phyloP scores from a whole-genome alignment of 2,329 filamentous ascomycete species.

The Trichoderma aggressivum region DNA sequence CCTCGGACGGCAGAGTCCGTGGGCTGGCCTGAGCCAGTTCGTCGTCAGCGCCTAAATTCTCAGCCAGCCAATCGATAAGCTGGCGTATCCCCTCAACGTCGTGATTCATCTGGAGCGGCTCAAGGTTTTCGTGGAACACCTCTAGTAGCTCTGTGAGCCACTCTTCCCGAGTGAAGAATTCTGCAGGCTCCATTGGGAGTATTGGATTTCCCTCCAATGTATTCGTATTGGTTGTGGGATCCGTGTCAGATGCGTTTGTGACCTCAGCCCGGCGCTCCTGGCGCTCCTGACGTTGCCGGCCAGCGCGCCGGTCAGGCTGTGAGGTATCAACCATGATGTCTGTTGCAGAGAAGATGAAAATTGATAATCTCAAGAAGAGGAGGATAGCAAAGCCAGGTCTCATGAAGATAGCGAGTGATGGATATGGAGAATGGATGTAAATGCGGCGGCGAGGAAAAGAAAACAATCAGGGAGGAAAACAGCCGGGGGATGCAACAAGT shows the following conservation, averaged over 20 bases:
- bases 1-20: too few relatives aligned
- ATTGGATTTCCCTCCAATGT: background rate
- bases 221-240: background rate
- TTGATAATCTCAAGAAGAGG: background rate
- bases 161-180: too few relatives aligned
- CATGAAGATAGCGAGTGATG: background rate
- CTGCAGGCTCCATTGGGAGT: too few relatives aligned
- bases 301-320: background rate
- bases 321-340: background rate
- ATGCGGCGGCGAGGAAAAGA: background rate
- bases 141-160: too few relatives aligned
- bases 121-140: too few relatives aligned
- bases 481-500: background rate
- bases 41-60: too few relatives aligned
- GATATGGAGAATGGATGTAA: background rate
- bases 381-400: background rate
- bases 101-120: too few relatives aligned
- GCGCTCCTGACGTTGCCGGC: background rate
- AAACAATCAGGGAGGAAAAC: background rate
- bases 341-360: background rate
- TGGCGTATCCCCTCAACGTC: too few relatives aligned
- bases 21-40: too few relatives aligned
- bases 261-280: too few relatives aligned
- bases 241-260: background rate
- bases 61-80: too few relatives aligned